These are phyloP conservation scores for Babjeviella inositovora DNA, from an alignment of 805 yeast genomes.

Conservation along the genomic window DNA sequence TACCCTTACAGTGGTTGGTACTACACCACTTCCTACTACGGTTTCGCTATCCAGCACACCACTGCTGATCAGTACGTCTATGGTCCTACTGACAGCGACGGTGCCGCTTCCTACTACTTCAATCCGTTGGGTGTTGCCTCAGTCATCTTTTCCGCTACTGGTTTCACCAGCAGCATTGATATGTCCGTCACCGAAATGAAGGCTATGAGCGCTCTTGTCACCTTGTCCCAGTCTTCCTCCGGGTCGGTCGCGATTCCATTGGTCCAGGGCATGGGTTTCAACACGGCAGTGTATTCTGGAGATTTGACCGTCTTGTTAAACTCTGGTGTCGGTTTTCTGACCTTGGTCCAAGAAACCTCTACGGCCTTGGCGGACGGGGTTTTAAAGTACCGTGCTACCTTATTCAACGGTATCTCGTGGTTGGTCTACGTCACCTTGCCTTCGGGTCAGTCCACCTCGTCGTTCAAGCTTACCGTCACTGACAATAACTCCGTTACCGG, in stretches of 20 bases:
- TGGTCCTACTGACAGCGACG: constrained; percentile 29
- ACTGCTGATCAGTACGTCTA: constrained; percentile 20
- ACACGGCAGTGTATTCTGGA: constrained; percentile 32
- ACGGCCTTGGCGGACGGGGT: constrained; percentile 9
- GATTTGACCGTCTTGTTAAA: constrained; percentile 24
- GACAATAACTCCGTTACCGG: constrained; percentile 18
- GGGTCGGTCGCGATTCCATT: constrained; percentile 26
- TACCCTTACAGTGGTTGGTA: constrained; percentile 57
- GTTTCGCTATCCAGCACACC: constrained; percentile 50
- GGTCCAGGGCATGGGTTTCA: constrained; percentile 47
- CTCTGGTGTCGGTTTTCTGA: constrained; percentile 25
- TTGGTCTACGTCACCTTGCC: constrained; percentile 29
- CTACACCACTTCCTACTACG: constrained; percentile 26
- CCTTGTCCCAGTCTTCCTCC: constrained; percentile 14
- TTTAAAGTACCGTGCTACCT: constrained; percentile 19
- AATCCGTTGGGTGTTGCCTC: constrained; percentile 44
- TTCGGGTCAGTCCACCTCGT: constrained; percentile 7
- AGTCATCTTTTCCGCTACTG: constrained; percentile 34
- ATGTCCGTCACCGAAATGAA: constrained; percentile 29
- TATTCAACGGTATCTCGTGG: constrained; percentile 29
- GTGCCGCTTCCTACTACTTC: constrained; percentile 29
- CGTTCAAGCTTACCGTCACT: constrained; percentile 13
- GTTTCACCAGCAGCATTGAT: constrained; percentile 19
- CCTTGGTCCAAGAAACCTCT: constrained; percentile 17
- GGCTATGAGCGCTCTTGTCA: constrained; percentile 31